Conservation (phyloP, 768 basidiomycete genomes). For the Cantharellus anzutake region DNA sequence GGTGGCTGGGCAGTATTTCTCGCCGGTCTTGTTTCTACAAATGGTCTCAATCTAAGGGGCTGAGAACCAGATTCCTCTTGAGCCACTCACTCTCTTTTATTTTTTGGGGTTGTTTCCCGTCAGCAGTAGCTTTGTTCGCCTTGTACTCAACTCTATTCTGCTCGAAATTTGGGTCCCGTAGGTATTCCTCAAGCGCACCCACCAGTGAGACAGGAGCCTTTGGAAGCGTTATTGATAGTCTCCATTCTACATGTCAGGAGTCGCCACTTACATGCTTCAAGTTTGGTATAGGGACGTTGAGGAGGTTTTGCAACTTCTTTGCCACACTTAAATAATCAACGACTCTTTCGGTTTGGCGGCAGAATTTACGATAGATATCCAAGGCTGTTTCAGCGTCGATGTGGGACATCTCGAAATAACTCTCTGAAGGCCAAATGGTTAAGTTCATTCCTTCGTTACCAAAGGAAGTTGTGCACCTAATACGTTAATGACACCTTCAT, state of each 20-base stretch:
- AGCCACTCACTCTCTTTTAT: background rate
- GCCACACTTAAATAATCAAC: slow-evolving; percentile 87
- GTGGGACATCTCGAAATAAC: slow-evolving; percentile 97
- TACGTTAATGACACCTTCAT: slow-evolving; percentile 64
- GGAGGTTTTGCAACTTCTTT: slow-evolving; percentile 76
- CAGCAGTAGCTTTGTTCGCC: slow-evolving; percentile 50
- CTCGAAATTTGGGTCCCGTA: slow-evolving; percentile 93
- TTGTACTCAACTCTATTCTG: slow-evolving; percentile 87
- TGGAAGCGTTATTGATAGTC: background rate
- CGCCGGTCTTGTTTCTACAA: background rate
- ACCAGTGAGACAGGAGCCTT: slow-evolving; percentile 93
- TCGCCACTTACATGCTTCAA: slow-evolving; percentile 44
- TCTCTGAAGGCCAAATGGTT: slow-evolving; percentile 28
- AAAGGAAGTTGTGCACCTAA: slow-evolving; percentile 18
- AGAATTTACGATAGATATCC: slow-evolving; percentile 80
- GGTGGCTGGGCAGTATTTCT: slow-evolving; percentile 8
- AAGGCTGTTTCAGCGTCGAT: slow-evolving; percentile 78
- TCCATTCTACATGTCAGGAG: background rate
- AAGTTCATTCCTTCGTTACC: background rate
- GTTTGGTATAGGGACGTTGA: slow-evolving; percentile 89
- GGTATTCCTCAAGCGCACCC: slow-evolving; percentile 82
- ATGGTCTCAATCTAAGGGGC: background rate
- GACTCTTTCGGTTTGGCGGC: slow-evolving; percentile 72
- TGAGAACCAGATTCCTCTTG: background rate
- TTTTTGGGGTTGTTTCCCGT: slow-evolving; percentile 16